phyloP scores from a whole-genome alignment of 2,329 filamentous ascomycete species.

The Apiospora malaysiana region DNA sequence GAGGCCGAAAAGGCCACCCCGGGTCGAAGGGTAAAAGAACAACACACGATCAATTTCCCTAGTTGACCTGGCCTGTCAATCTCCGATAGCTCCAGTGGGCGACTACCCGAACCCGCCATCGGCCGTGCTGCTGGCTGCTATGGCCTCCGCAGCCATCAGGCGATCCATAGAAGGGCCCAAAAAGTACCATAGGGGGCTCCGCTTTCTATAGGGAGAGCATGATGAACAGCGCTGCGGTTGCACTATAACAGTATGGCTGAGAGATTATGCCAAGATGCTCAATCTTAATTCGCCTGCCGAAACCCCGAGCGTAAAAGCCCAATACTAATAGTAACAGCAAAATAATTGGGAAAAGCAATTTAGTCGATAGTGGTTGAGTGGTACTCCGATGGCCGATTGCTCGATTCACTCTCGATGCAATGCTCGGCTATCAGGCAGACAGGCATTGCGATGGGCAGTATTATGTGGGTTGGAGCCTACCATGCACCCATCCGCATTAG shows the following conservation, averaged over 20 bases:
- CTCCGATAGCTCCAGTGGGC: conserved; percentile 2
- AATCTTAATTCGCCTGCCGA: conserved; percentile 10
- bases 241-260: not conserved
- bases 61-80: conserved; percentile 10
- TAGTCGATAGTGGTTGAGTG: not conserved
- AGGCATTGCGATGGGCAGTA: conserved; percentile 11
- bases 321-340: not conserved
- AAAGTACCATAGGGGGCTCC: not conserved
- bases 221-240: not conserved
- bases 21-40: not conserved
- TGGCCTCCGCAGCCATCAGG: conserved; percentile 8
- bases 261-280: conserved; percentile 6
- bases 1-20: conserved; percentile 9
- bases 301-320: not conserved
- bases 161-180: not conserved
- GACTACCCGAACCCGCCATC: not conserved
- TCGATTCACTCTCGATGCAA: not conserved
- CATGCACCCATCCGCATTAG: conserved; percentile 12
- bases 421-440: not conserved
- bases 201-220: not conserved
- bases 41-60: conserved; percentile 18
- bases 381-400: not conserved
- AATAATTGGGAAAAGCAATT: not conserved
- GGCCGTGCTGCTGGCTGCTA: not conserved
- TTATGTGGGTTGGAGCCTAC: not conserved